Base-by-base conservation (phyloP, 495 filamentous ascomycete genomes). In the Aspergillus mulundensis region DNA sequence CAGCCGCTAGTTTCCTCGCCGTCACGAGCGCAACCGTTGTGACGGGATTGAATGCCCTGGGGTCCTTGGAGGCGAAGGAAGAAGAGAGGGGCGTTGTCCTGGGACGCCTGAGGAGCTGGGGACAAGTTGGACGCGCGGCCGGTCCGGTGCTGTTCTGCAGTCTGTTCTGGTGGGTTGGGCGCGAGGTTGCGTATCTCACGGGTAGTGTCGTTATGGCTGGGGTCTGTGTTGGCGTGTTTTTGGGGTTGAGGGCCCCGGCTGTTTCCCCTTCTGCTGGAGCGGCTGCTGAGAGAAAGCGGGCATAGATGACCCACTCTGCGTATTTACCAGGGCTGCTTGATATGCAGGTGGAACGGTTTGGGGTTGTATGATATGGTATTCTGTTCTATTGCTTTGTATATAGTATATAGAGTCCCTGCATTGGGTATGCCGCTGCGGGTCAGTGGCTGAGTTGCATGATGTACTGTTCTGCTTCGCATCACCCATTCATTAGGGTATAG, bases 141-240 rank as follows among this genome's bases (percentile, higher is more conserved):
- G 94, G 94, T 0, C 94, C 94, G 1, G 63, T 97, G 21, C 66
- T 95, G 43, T 99, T 97, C 64, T 97, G 93, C 61, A 87, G 89
- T n/a, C 77, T 99, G 54, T 99, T 97, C 73, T 99, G 94, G 94
- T 99, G 95, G 95, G 92, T 90, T 28, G 94, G 95, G 0, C 75
- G 94, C 38, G 87, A 95, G 63, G 73, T 85, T 15, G 94, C 94
- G 0, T 99, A 96, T 68, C 77, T 75, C 1, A 76, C 88, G 66
- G 95, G 94, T 3, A 89, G 90, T 0, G 66, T 79, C 30, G 90
- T 89, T 2, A 96, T 97, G 79, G 63, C 87, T 20, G 83, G 68
- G 7, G 91, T 96, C 34, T 80, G 79, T 38, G 74, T 76, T 48
- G 66, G 89, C n/a, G 89, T 86, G 0, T 88, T 95, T 66, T 78